These are phyloP conservation scores for Ganoderma sp. DNA, from an alignment of 1,284 basidiomycete genomes.

Conservation along the genomic window DNA sequence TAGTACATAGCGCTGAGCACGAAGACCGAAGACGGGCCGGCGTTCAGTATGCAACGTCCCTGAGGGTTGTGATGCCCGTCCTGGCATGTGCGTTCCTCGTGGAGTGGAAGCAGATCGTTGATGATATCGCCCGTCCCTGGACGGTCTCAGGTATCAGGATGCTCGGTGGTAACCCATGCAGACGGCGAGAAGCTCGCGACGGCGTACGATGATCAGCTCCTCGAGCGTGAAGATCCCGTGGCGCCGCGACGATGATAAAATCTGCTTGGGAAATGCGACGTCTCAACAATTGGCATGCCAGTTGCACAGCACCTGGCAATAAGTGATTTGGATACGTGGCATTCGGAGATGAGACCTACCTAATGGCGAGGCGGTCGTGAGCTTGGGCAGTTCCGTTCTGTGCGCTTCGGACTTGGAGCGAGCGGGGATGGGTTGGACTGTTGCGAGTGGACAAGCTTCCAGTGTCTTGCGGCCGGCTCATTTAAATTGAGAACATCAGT, in stretches of 20 bases:
- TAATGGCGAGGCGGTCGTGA: neutral
- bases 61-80: neutral
- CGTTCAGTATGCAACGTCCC: slow-evolving; percentile 1
- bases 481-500: neutral
- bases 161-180: neutral
- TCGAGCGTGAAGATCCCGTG: neutral
- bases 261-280: neutral
- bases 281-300: neutral
- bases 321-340: neutral
- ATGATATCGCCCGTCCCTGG: neutral
- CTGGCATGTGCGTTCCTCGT: neutral
- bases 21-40: neutral
- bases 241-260: neutral
- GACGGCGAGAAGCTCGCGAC: neutral
- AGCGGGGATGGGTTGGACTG: neutral
- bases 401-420: neutral
- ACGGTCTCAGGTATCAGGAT: neutral
- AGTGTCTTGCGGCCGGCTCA: neutral
- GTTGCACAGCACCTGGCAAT: neutral
- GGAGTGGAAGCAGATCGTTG: neutral
- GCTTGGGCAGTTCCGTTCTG: neutral
- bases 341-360: neutral
- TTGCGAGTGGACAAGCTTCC: neutral
- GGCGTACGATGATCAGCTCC: neutral
- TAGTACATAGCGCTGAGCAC: neutral